Conservation (phyloP, 192 early-diverging fungal genomes). For the Bifiguratus adelaidae region DNA sequence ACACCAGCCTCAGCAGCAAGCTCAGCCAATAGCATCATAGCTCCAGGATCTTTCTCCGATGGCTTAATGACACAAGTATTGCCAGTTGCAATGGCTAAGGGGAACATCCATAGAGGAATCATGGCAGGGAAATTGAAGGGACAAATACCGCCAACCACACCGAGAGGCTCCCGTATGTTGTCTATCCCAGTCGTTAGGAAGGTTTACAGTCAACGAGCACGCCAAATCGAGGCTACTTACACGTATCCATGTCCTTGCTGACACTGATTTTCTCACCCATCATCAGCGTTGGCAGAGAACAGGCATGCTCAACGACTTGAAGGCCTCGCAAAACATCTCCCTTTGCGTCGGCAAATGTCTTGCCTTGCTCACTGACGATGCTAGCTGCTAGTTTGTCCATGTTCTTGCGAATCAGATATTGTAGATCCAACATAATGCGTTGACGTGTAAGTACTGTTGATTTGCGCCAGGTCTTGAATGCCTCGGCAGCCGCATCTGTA, state of each 20-base stretch:
- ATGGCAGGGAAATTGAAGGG: slow-evolving; percentile 99
- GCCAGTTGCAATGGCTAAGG: slow-evolving; percentile 83
- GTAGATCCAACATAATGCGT: slow-evolving; percentile 86
- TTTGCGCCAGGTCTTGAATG: slow-evolving; percentile 83
- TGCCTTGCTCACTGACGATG: slow-evolving; percentile 87
- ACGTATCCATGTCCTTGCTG: slow-evolving; percentile 91
- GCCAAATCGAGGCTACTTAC: too few species aligned
- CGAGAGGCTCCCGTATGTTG: slow-evolving; percentile 83
- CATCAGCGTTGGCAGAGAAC: slow-evolving; percentile 64
- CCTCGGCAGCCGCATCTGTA: slow-evolving; percentile 52
- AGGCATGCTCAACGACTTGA: slow-evolving; percentile 84
- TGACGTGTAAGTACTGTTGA: slow-evolving; percentile 75
- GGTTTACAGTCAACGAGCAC: too few species aligned
- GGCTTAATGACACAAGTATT: slow-evolving; percentile 92
- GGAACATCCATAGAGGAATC: slow-evolving; percentile 95
- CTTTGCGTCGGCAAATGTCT: slow-evolving; percentile 84
- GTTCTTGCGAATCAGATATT: slow-evolving; percentile 69
- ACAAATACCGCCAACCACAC: slow-evolving; percentile 88
- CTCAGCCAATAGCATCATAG: slow-evolving; percentile 79
- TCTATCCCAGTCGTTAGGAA: slow-evolving; percentile 24
- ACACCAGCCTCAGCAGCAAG: slow-evolving; percentile 85
- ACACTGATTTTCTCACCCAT: slow-evolving; percentile 81
- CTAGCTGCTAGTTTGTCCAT: slow-evolving; percentile 70
- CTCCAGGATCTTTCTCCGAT: slow-evolving; percentile 89
- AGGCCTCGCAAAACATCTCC: slow-evolving; percentile 88